Evolutionary conservation across 139 green algal genomes (phyloP).

Genomic region (Chlorella vulgaris): DNA sequence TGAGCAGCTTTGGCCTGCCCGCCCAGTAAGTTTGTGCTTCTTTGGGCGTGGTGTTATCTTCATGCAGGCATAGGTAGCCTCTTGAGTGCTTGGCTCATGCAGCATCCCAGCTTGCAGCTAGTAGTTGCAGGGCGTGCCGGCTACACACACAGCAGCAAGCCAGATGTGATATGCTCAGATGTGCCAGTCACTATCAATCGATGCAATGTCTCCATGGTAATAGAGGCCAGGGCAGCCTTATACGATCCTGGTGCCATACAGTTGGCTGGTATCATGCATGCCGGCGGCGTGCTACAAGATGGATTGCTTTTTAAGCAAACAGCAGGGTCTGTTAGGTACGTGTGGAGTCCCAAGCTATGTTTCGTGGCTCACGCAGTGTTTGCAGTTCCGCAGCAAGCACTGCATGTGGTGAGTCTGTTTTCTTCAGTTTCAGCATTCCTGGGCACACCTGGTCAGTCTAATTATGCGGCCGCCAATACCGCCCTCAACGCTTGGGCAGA

Average conservation of each 20-base stretch:
- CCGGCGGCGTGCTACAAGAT: constrained; percentile 75
- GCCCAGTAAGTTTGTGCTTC: no score
- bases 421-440: constrained; percentile 63
- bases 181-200: neutral
- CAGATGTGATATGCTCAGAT: neutral
- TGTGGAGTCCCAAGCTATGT: constrained; percentile 42
- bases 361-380: neutral
- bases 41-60: neutral
- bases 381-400: neutral
- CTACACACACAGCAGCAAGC: neutral
- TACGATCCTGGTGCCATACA: neutral
- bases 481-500: constrained; percentile 55
- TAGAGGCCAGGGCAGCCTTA: neutral
- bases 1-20: no score
- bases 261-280: constrained; percentile 53
- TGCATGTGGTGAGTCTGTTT: constrained; percentile 37
- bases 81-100: neutral
- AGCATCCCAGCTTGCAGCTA: neutral
- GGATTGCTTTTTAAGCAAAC: constrained; percentile 62
- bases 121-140: neutral
- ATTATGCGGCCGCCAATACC: constrained; percentile 71
- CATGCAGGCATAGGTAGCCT: constrained; percentile 1
- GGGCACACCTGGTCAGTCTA: constrained; percentile 58
- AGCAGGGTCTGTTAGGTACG: constrained; percentile 29
- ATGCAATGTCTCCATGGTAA: neutral